Base-by-base conservation (phyloP, 768 basidiomycete genomes). In the Gloeopeniophorella convolvens region DNA sequence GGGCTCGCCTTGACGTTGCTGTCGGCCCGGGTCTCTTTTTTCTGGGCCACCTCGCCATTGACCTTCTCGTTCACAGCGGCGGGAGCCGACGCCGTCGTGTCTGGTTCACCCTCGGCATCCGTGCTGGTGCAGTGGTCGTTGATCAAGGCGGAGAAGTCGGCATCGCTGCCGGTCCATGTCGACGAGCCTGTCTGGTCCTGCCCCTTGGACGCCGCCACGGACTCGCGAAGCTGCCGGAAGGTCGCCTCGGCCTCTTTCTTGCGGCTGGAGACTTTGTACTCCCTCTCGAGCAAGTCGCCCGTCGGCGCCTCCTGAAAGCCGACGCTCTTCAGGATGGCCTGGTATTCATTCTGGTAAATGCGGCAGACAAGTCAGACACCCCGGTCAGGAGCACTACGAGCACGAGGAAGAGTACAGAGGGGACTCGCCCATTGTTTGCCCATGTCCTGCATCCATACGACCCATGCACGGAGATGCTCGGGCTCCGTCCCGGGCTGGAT, bases 351-450 rank as follows among this genome's bases (percentile, higher is more conserved):
- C 52, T 54, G 46, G 9, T 34, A 5, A 4, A 39, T 5, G 37
- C 10, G 23, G 28, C 21, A 4, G 34, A 15, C n/a, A 26, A 6
- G 41, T 48, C 13, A 48, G 35, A 43, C 24, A 48, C 33, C 32
- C 41, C 46, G 12, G 33, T 24, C 4, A 28, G 32, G 15, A 21
- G 23, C 11, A 20, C n/a, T 9, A 26, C n/a, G n/a, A n/a, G 35
- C 12, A 13, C 30, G 13, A 32, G 1, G 7, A 21, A 44, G 18
- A 23, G n/a, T n/a, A n/a, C n/a, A n/a, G n/a, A n/a, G n/a, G 28
- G 32, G 41, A 48, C 52, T 48, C 11, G 35, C 52, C 52, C 52
- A 54, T 43, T 54, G 52, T 27, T 54, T 54, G 21, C 48, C 46
- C 52, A 54, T 48, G 30, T 48, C 52, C 27, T 20, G 46, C 9